phyloP scores from a whole-genome alignment of 2,329 filamentous ascomycete genomes.

The Trichoderma lentiforme region DNA sequence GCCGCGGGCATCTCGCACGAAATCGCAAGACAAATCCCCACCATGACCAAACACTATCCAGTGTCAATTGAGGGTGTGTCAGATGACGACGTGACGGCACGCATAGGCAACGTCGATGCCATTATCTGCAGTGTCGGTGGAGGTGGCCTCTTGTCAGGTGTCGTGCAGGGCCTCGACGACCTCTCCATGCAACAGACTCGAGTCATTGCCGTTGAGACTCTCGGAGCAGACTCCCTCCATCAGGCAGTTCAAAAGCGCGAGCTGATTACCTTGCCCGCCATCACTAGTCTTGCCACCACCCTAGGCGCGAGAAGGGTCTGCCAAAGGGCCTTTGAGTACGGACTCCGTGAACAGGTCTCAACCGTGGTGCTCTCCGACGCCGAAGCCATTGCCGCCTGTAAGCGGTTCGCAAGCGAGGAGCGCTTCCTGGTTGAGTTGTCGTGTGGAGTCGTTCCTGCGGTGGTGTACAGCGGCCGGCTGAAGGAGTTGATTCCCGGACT shows the following conservation, averaged over 20 bases:
- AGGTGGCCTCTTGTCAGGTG: constrained; percentile 74
- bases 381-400: constrained; percentile 28
- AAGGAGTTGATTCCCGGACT: constrained; percentile 24
- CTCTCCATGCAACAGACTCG: constrained; percentile 30
- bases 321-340: constrained; percentile 38
- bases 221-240: constrained; percentile 64
- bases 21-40: constrained; percentile 34
- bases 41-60: constrained; percentile 24
- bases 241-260: constrained; percentile 51
- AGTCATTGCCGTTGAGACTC: constrained; percentile 70
- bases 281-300: constrained; percentile 69
- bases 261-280: constrained; percentile 61
- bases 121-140: constrained; percentile 75
- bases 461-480: constrained; percentile 28
- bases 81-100: constrained; percentile 62
- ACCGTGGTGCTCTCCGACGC: constrained; percentile 28
- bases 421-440: constrained; percentile 31
- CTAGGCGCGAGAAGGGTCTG: constrained; percentile 68
- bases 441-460: constrained; percentile 29
- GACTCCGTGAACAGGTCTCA: constrained; percentile 26
- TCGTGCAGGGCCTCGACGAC: constrained; percentile 59
- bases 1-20: constrained; percentile 54
- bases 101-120: constrained; percentile 49
- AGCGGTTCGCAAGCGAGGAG: constrained; percentile 30
- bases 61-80: constrained; percentile 55